Conservation (phyloP, 78 protist species). For the Dictyostelium purpureum region DNA sequence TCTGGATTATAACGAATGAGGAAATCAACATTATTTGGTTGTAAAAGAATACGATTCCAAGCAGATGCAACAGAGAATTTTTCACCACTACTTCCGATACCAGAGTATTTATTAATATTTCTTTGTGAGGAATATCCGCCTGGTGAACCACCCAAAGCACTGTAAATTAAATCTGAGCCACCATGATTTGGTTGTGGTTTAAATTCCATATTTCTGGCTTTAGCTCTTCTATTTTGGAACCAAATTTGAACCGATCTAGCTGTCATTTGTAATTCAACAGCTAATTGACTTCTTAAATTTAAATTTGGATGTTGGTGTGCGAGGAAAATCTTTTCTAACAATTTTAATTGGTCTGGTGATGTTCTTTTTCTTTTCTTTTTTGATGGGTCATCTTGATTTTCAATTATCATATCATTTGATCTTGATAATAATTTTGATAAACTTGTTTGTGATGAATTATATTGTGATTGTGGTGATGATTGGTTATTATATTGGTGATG, state of each 20-base stretch:
- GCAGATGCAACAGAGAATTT: slow-evolving; percentile 21
- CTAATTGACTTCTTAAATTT: slow-evolving; percentile 57
- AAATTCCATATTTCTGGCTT: slow-evolving; percentile 70
- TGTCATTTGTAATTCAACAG: slow-evolving; percentile 75
- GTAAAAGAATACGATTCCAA: slow-evolving; percentile 51
- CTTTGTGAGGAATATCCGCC: background rate
- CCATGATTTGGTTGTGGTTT: slow-evolving; percentile 46
- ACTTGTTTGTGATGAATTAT: background rate
- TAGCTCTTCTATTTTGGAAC: slow-evolving; percentile 87
- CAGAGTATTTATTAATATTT: background rate
- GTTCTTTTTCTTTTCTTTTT: slow-evolving; percentile 76
- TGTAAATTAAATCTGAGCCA: slow-evolving; percentile 40
- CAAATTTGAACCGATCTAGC: slow-evolving; percentile 84
- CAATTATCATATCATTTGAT: background rate
- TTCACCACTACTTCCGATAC: background rate
- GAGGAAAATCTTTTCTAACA: slow-evolving; percentile 55
- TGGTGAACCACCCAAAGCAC: background rate
- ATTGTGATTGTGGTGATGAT: background rate
- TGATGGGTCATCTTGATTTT: slow-evolving; percentile 50
- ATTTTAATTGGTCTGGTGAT: slow-evolving; percentile 48
- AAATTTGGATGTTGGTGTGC: slow-evolving; percentile 77
- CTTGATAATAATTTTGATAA: background rate
- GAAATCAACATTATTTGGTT: slow-evolving; percentile 19
- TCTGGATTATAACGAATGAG: slow-evolving; percentile 42
- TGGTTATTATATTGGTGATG: background rate